Evolutionary conservation across 768 basidiomycete genomes (phyloP).

Genomic region (Clathrus columnatus): DNA sequence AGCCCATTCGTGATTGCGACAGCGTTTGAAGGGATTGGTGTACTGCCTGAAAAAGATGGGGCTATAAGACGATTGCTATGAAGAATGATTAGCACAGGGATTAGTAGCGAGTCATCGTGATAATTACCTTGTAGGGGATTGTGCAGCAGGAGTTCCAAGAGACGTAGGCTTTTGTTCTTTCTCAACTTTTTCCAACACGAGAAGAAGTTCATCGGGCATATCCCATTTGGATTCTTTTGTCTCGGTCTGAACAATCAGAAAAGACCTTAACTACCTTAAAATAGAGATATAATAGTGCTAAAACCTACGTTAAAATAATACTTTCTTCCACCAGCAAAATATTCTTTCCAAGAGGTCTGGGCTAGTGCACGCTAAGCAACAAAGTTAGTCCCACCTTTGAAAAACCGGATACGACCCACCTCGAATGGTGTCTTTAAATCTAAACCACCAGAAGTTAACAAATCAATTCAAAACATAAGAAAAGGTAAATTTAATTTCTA

Average conservation of each 20-base stretch:
- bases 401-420: slow-evolving; percentile 33
- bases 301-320: slow-evolving; percentile 77
- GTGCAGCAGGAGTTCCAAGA: background rate
- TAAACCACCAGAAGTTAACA: slow-evolving; percentile 19
- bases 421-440: slow-evolving; percentile 91
- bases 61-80: slow-evolving; percentile 21
- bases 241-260: slow-evolving; percentile 44
- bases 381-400: slow-evolving; percentile 9
- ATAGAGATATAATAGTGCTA: background rate
- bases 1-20: slow-evolving; percentile 21
- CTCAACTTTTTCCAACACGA: slow-evolving; percentile 80
- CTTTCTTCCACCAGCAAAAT: slow-evolving; percentile 84
- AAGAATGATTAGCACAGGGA: slow-evolving; percentile 17
- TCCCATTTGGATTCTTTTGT: slow-evolving; percentile 97
- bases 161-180: slow-evolving; percentile 47
- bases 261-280: slow-evolving; percentile 1
- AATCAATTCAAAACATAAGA: slow-evolving; percentile 7
- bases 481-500: slow-evolving; percentile 24
- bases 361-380: slow-evolving; percentile 65
- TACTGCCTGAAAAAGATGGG: slow-evolving; percentile 11
- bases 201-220: slow-evolving; percentile 84
- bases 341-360: slow-evolving; percentile 94
- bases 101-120: slow-evolving; percentile 22
- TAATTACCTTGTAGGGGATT: slow-evolving; percentile 15
- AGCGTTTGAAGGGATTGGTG: slow-evolving; percentile 34